phyloP scores from a whole-genome alignment of 352 stramenopile genomes.

The Elongisporangium prolatum region DNA sequence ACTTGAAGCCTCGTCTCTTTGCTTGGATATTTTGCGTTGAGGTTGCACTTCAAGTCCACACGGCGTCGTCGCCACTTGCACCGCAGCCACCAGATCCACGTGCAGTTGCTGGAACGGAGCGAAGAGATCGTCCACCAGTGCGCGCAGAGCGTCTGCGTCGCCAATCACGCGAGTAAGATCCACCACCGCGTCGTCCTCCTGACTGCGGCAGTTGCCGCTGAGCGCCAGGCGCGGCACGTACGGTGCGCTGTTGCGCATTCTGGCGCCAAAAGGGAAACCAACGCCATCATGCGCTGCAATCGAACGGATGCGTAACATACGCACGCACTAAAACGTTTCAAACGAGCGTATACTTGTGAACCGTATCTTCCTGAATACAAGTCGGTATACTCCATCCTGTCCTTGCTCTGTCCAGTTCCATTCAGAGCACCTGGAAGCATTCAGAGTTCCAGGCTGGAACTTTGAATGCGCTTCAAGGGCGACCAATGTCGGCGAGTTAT shows the following conservation, averaged over 20 bases:
- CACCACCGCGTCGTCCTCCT: conserved; percentile 26
- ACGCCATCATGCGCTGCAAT: conserved; percentile 1
- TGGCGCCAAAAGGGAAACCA: not conserved
- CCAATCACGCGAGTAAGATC: conserved; percentile 35
- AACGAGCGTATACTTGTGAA: not conserved
- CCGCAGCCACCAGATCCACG: conserved; percentile 44
- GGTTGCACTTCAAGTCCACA: conserved; percentile 2
- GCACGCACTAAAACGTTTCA: not conserved
- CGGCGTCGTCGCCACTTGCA: conserved; percentile 23
- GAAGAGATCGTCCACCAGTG: conserved; percentile 34
- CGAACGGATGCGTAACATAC: conserved; percentile 3
- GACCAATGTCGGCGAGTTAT: not conserved
- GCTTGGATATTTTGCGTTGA: not conserved
- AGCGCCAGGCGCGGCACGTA: conserved; percentile 44
- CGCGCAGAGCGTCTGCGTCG: conserved; percentile 22
- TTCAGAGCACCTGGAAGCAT: too few relatives aligned
- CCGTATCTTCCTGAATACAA: not conserved
- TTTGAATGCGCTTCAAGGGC: not conserved
- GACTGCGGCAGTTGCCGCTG: conserved; percentile 23
- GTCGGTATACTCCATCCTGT: not conserved
- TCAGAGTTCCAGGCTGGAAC: too few relatives aligned
- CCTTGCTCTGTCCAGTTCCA: not conserved
- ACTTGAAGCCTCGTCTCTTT: not conserved
- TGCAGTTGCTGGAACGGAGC: conserved; percentile 32
- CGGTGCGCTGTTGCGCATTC: not conserved